Conservation (phyloP, 2,329 filamentous ascomycete species). For the Ophiostoma montium region DNA sequence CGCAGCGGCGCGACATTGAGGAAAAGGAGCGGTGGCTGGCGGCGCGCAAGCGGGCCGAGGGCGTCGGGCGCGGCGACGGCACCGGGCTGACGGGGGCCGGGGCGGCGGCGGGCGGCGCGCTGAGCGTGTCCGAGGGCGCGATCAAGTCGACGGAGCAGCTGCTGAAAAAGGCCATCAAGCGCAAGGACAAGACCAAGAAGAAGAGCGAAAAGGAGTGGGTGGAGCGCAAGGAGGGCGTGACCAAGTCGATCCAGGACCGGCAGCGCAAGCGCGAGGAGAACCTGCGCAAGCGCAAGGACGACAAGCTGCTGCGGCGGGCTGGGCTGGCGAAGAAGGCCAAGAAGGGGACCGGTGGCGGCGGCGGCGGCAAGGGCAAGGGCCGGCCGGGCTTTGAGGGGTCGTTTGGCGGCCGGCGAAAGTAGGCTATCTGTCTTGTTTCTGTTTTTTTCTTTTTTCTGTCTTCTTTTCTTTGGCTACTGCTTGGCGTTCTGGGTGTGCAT, state of each 20-base stretch:
- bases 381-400: conserved; percentile 56
- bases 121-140: neutral
- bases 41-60: conserved; percentile 75
- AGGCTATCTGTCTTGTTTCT: conserved; percentile 1
- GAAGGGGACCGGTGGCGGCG: conserved; percentile 28
- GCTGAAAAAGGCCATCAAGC: conserved; percentile 88
- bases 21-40: conserved; percentile 93
- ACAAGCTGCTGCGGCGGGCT: conserved; percentile 47
- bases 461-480: neutral
- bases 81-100: conserved; percentile 8
- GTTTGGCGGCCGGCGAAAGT: conserved; percentile 44
- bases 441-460: neutral
- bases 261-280: conserved; percentile 76
- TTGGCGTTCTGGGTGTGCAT: neutral
- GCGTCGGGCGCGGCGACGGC: conserved; percentile 70
- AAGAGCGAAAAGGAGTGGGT: conserved; percentile 86
- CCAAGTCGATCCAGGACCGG: conserved; percentile 61
- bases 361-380: conserved; percentile 27
- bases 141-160: conserved; percentile 39
- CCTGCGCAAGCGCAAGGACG: conserved; percentile 57
- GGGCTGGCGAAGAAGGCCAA: conserved; percentile 34
- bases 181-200: conserved; percentile 78
- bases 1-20: conserved; percentile 72
- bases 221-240: conserved; percentile 57
- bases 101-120: conserved; percentile 10